Evolutionary conservation across 164 flowering plant genomes (phyloP), one percentile per base, ranked within the genome.

Genomic region (Vitis cinerea): DNA sequence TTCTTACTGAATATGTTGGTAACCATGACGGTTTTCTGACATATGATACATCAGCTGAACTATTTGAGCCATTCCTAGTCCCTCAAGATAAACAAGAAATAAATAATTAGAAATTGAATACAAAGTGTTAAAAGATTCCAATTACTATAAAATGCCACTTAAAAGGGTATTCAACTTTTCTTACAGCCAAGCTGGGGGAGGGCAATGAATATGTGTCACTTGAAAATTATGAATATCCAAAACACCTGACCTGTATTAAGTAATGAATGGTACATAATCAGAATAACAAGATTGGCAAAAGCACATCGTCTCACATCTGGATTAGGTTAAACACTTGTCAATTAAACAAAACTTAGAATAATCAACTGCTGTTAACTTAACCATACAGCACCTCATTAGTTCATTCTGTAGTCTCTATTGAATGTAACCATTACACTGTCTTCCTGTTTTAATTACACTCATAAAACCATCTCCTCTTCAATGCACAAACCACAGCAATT

Each of bases 181-280:
- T 92, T 80, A 94, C 98, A 89, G 67, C 98, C 97, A 92, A 68
- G 91, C 82, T 49, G 97, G 98, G 50, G 98, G 98, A 72, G 97
- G 98, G 81, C 98, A 94, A 77, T 94, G 98, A 60, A 92, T 75
- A 76, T 94, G 98, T 3, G 97, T 92, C 65, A 92, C 92, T 71
- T 81, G 79, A 61, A 71, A 74, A 73, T 63, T 85, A 70, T 84
- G 74, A 37, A 80, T 77, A 77, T 94, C 87, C 76, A 94, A 62
- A 75, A 94, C 92, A 54, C 98, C 98, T n/a, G 98, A 94, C 98
- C 98, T 94, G 73, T 72, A 81, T 8, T n/a, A 72, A 61, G 9
- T 2, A 14, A 29, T 11, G 6, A 5, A 14, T 37, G 44, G 7
- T 31, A 37, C 8, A 37, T 37, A 37, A 37, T 37, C 44, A 37